Evolutionary conservation across 495 filamentous ascomycete genomes (phyloP), one percentile per base, ranked within the genome.

Genomic region (Bryoglossum gracile): DNA sequence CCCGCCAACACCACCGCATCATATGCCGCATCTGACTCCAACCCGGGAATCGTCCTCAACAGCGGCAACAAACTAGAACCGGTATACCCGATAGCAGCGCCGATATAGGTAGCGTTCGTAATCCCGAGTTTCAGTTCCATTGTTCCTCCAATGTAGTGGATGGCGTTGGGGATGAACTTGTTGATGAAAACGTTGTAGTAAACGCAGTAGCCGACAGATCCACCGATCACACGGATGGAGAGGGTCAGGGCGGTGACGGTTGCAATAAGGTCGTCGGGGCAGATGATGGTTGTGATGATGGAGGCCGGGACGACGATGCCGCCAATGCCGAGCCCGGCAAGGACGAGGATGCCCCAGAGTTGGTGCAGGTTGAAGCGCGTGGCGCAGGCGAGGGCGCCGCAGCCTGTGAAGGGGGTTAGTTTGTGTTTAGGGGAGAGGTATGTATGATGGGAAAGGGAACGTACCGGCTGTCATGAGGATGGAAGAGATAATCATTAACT

Each of bases 111-210:
- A 0, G 50, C 39, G 53, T 78, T 66, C 1, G 67, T 77, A 56
- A 87, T 84, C 48, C 75, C 73, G 25, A 76, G 66, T 50, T 63
- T 58, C 8, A 63, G 23, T 4, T 26, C 25, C 46, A 51, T 51
- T 9, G 32, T 19, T 3, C 43, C 46, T 19, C 46, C 47, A 18
- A 87, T 75, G 50, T 76, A 70, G 37, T 70, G 40, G 6, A 49
- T 63, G 30, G 79, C 73, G 17, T 68, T 63, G 0, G 78, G 72
- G 19, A 73, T 53, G 53, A 87, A 80, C 64, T 84, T 85, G 54
- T 73, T 71, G 53, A 77, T 59, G 66, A 86, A 89, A 56, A 88
- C 72, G 60, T 86, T 88, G 72, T 81, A 87, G 72, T 88, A 88
- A 50, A 82, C 73, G 23, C 74, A 75, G 61, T 86, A 88, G 41